Base-by-base conservation (phyloP, 2,329 filamentous ascomycete genomes). In the Pseudocercospora fuligena region DNA sequence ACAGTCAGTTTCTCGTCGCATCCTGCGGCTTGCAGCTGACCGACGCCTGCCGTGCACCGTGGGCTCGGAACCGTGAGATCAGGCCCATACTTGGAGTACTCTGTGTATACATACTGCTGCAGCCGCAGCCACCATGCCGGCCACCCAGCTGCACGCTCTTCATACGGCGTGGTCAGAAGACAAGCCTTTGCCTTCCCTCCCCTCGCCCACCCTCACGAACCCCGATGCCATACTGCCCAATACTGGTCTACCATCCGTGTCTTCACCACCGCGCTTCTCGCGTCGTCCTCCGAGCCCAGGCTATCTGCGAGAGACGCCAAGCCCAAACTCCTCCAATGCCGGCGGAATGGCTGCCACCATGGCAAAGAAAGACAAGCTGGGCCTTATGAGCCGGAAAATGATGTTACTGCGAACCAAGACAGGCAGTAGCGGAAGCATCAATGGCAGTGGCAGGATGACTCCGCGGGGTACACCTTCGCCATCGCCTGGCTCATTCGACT, bases 221-320 rank as follows among this genome's bases (percentile, higher is more conserved):
- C 93, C 93, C 61, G 94, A 97, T 78, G 94, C 97, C 92, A 97
- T 97, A 19, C 69, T 97, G 61, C 94, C 94, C 67, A 89, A 91
- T 77, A 89, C 66, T 58, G 57, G 47, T 25, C 57, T 62, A 16
- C 57, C 66, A 23, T 47, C 64, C 53, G 33, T 69, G 5, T 63
- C 63, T 12, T 74, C 73, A 14, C 73, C 73, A 19, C 70, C 72
- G 49, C 65, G 65, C 31, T 57, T 64, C 12, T 46, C 60, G 23
- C 61, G 66, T 43, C 65, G 73, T 36, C 74, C 75, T 25, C 75
- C 74, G 33, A 77, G 74, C 59, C 72, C 72, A 31, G 71, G 64
- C 54, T 76, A 76, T 61, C 63, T 77, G 63, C 68, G 70, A 51
- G 66, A 74, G 36, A 60, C 58, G 21, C 46, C 51, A 12, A 40